Conservation (phyloP, 768 basidiomycete species). For the Boletus pseudo-olivaceus region DNA sequence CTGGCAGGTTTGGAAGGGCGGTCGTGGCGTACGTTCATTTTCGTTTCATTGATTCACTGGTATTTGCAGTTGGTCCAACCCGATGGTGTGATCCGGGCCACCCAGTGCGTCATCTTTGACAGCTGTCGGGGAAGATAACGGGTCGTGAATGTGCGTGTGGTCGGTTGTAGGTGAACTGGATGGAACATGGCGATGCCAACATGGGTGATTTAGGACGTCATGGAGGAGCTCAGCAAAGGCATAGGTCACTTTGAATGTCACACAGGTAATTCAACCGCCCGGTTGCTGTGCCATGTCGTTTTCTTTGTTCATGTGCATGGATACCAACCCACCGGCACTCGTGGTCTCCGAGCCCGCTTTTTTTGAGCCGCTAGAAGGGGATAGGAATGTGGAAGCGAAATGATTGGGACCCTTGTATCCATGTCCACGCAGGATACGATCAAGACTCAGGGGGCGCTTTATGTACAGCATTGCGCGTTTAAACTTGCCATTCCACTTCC, state of each 20-base stretch:
- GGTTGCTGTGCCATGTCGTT: neutral
- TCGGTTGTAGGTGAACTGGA: neutral
- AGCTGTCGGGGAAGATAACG: neutral
- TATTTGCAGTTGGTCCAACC: neutral
- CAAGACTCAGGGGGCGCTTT: neutral
- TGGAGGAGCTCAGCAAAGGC: neutral
- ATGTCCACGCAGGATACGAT: neutral
- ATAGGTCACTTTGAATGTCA: neutral
- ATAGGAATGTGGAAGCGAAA: neutral
- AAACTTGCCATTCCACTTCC: neutral
- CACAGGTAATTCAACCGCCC: neutral
- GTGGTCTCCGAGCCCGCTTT: neutral
- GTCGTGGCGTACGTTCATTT: neutral
- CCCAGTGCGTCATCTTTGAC: neutral
- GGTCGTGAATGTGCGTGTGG: neutral
- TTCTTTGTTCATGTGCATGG: neutral
- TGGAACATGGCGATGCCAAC: neutral
- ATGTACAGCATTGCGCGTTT: neutral
- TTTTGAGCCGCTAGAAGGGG: neutral
- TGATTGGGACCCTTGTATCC: neutral
- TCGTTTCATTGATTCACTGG: neutral
- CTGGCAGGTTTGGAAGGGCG: neutral
- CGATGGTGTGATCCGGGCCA: neutral
- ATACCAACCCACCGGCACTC: no score
- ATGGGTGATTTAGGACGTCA: neutral